Percentiles rank a stretch among this genome's conserved stretches.
phyloP scores from a whole-genome alignment of 148 eudicot species.

The Amaranthus cruentus region DNA sequence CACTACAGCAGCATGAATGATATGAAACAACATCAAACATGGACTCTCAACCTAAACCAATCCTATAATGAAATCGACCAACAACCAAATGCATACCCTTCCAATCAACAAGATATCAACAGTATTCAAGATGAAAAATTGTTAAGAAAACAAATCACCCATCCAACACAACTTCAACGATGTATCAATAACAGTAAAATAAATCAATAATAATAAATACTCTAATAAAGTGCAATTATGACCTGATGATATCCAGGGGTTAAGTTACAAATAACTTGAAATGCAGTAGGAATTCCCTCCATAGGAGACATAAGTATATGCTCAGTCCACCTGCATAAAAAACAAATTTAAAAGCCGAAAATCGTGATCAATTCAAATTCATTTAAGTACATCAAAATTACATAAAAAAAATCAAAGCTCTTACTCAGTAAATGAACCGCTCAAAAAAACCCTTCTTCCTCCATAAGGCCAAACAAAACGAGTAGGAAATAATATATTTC shows the following conservation, averaged over 20 bases:
- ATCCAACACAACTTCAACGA: background rate
- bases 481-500: constrained; percentile 24
- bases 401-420: constrained; percentile 5
- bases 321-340: constrained; percentile 50
- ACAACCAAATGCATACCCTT: too few relatives aligned
- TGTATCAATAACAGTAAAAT: background rate
- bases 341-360: background rate
- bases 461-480: constrained; percentile 40
- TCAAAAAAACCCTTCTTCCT: constrained; percentile 40
- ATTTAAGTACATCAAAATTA: constrained; percentile 3
- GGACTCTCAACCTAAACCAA: background rate
- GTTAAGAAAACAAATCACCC: background rate
- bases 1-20: background rate
- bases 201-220: background rate
- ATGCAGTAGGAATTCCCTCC: constrained; percentile 63
- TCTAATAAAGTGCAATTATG: constrained; percentile 1
- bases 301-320: constrained; percentile 57
- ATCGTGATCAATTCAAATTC: background rate
- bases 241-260: constrained; percentile 69
- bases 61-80: background rate
- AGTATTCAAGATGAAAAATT: background rate
- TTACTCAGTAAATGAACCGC: constrained; percentile 47
- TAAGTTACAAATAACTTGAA: constrained; percentile 59
- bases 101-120: background rate
- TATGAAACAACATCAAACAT: background rate